Evolutionary conservation across 1,139 yeast genomes (phyloP), one percentile per base, ranked within the genome.

Genomic region (Geotrichum cucujoidarum): DNA sequence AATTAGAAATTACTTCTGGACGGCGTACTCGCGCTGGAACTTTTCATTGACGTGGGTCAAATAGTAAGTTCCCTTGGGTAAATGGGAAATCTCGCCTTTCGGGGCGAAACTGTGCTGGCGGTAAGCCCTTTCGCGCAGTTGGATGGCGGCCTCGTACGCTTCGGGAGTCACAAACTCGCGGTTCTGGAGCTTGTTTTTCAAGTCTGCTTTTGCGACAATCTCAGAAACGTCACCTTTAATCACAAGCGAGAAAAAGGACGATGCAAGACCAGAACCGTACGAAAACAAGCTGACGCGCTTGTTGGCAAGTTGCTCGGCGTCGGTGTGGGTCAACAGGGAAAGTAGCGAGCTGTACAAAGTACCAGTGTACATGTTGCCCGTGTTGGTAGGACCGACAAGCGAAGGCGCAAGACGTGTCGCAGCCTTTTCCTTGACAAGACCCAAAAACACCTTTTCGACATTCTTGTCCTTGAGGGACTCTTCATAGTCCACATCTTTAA

Each of bases 361-460:
- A 55, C 94, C 98, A 43, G 97, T 88, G 77, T 94, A 94, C 90
- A 90, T 86, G 77, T 94, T 94, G 72, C 99, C 99, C 55, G 95
- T 89, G 72, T 92, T 90, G 58, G 97, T 92, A 63, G 98, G 94
- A 42, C 90, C 90, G 58, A 73, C 75, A 67, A 92, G 75, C 29
- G 95, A 81, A 30, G 96, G 95, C 47, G 75, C 75, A 50, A 94
- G 89, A 67, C 90, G 80, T 63, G 75, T 76, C 57, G 78, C 77
- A 55, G 82, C 75, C 57, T 75, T 71, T 54, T 77, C 82, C 75
- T 92, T 90, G 54, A 95, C 81, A 57, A 86, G 73, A 22, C 79
- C 80, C 60, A 92, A 78, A 68, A 92, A 90, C 25, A 82, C 73
- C 75, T 92, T 92, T 70, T 92, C 98, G 57, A 90, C 72, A 55